A percentile compares a stretch with the other conserved stretches of the same genome.
Evolutionary conservation across 805 yeast genomes (phyloP).

Genomic region (Lachancea meyersii): DNA sequence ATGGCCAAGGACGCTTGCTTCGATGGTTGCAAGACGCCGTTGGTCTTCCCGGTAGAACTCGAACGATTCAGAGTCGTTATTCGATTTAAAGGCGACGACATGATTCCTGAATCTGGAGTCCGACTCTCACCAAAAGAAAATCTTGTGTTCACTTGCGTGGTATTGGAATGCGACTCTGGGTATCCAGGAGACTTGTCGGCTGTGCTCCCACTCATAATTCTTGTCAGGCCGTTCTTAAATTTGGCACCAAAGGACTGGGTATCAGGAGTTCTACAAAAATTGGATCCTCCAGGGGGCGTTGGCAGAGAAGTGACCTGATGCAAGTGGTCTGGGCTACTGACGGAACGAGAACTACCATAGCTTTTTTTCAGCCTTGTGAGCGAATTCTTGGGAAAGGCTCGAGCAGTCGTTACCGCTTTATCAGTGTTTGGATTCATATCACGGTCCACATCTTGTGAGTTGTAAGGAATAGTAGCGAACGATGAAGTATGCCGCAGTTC

Average conservation of each 20-base stretch:
- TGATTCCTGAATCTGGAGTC: neutral
- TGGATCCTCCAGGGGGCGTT: neutral
- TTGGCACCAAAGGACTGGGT: slow-evolving; percentile 25
- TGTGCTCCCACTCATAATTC: slow-evolving; percentile 21
- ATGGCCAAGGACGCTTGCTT: slow-evolving; percentile 1
- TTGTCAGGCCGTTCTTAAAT: slow-evolving; percentile 24
- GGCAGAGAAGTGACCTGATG: slow-evolving; percentile 1
- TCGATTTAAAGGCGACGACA: neutral
- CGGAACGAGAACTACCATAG: neutral
- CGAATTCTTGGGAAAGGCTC: neutral
- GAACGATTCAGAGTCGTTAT: neutral
- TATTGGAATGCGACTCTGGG: neutral
- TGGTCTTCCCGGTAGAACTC: neutral
- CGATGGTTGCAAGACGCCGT: neutral
- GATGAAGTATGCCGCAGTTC: slow-evolving; percentile 8
- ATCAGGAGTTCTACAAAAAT: neutral
- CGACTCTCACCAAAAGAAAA: neutral
- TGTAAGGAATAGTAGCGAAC: slow-evolving; percentile 7
- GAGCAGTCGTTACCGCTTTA: neutral
- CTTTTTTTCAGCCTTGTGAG: neutral
- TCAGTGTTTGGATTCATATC: neutral
- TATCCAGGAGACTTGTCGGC: neutral
- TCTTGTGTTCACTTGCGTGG: neutral
- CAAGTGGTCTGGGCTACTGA: slow-evolving; percentile 6
- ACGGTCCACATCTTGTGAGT: neutral